Evolutionary conservation across 2,329 filamentous ascomycete species (phyloP).

Genomic region (Aspergillus piperis): DNA sequence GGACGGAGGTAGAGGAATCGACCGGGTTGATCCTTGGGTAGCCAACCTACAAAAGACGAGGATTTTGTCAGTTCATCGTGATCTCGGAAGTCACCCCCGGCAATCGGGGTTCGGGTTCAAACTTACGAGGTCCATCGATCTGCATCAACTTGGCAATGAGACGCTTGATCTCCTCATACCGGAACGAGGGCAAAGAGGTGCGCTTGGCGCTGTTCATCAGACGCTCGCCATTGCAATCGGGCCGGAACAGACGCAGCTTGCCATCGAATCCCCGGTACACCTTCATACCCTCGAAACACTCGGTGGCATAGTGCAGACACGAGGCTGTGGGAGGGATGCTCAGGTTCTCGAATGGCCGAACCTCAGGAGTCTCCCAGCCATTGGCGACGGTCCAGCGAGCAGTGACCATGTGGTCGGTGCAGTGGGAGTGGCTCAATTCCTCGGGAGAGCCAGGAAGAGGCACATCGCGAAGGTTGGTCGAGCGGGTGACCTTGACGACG

Average conservation of each 20-base stretch:
- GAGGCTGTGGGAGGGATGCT: conserved; percentile 78
- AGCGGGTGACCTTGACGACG: conserved; percentile 41
- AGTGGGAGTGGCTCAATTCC: conserved; percentile 44
- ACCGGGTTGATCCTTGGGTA: conserved; percentile 62
- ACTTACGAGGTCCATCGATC: conserved; percentile 56
- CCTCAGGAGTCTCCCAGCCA: conserved; percentile 73
- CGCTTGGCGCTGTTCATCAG: conserved; percentile 59
- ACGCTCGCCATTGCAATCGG: conserved; percentile 69
- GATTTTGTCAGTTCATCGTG: neutral
- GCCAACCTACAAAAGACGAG: conserved; percentile 60
- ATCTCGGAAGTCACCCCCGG: neutral
- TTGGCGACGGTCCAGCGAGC: conserved; percentile 63
- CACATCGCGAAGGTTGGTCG: conserved; percentile 37
- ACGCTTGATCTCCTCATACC: conserved; percentile 69
- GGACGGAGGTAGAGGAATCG: conserved; percentile 83
- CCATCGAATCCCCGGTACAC: conserved; percentile 69
- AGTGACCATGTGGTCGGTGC: conserved; percentile 88
- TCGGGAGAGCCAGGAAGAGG: conserved; percentile 43
- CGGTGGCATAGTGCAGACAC: conserved; percentile 83
- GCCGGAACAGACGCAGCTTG: conserved; percentile 75
- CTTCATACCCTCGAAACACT: conserved; percentile 88
- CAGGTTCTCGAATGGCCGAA: conserved; percentile 76
- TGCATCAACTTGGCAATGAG: conserved; percentile 71
- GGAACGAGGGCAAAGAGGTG: conserved; percentile 74
- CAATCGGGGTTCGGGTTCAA: conserved; percentile 41